Percentiles rank a stretch among this genome's conserved stretches.
Evolutionary conservation across 768 basidiomycete genomes (phyloP).

Genomic region (Pleurotus cornucopiae): DNA sequence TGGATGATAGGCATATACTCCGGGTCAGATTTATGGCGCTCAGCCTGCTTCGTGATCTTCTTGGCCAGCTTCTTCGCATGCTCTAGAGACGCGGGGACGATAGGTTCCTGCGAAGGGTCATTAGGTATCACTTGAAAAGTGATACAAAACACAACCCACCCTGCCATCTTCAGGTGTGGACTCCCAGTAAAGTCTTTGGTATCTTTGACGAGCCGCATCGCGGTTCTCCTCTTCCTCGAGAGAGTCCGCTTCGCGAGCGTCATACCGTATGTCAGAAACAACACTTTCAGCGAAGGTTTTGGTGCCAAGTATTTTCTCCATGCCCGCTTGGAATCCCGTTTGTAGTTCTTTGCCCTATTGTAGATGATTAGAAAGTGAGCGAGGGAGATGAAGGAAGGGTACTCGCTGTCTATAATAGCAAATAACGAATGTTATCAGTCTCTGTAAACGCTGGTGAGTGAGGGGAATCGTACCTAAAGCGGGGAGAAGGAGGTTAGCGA

Average conservation of each 20-base stretch:
- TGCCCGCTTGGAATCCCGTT: slow-evolving; percentile 73
- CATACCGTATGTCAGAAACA: slow-evolving; percentile 14
- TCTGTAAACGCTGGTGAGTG: too few species aligned
- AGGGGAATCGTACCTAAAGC: too few species aligned
- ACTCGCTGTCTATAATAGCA: slow-evolving; percentile 35
- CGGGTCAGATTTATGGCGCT: slow-evolving; percentile 33
- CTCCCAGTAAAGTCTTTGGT: slow-evolving; percentile 78
- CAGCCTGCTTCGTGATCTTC: slow-evolving; percentile 25
- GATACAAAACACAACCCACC: slow-evolving; percentile 32
- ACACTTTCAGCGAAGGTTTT: slow-evolving; percentile 13
- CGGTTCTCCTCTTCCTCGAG: slow-evolving; percentile 55
- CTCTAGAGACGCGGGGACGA: slow-evolving; percentile 55
- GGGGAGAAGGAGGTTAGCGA: too few species aligned
- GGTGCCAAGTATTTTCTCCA: slow-evolving; percentile 79
- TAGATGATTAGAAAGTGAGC: too few species aligned
- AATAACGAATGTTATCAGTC: not conserved
- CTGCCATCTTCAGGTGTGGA: slow-evolving; percentile 63
- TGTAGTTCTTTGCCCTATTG: slow-evolving; percentile 62
- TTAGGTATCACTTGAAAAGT: not conserved
- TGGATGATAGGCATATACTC: slow-evolving; percentile 33
- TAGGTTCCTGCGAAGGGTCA: slow-evolving; percentile 44
- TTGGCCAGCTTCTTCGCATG: slow-evolving; percentile 37
- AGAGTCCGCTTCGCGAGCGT: slow-evolving; percentile 58
- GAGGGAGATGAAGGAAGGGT: too few species aligned
- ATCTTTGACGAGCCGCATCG: slow-evolving; percentile 55